Conservation (phyloP, 371 early-diverging fungal genomes). For the Mortierella sp. region DNA sequence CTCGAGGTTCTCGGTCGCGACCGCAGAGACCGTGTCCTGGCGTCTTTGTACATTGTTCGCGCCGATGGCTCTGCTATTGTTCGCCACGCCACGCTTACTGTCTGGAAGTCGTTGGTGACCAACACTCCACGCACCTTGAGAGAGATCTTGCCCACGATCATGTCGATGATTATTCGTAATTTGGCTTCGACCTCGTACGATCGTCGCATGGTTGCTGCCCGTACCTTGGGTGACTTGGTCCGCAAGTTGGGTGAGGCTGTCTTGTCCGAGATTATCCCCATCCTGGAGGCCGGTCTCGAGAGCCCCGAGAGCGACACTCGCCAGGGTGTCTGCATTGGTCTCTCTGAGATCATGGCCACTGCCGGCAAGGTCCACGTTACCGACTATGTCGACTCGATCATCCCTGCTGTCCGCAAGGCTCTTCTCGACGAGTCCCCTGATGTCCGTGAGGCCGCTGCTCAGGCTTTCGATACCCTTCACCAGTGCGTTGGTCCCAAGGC, state of each 20-base stretch:
- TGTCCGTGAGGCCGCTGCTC: conserved; percentile 96
- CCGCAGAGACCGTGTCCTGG: conserved; percentile 88
- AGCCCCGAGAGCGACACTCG: conserved; percentile 77
- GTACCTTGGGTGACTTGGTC: conserved; percentile 95
- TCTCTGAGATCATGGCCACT: conserved; percentile 91
- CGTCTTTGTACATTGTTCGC: conserved; percentile 94
- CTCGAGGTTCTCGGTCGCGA: conserved; percentile 89
- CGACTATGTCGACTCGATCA: conserved; percentile 88
- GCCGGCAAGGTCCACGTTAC: conserved; percentile 86
- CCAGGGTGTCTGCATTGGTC: conserved; percentile 94
- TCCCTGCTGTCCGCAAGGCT: conserved; percentile 86
- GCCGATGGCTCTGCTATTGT: conserved; percentile 88
- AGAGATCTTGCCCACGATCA: conserved; percentile 91
- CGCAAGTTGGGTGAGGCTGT: conserved; percentile 95
- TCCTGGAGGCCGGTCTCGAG: conserved; percentile 85
- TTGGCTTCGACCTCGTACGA: conserved; percentile 83
- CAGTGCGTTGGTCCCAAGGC: conserved; percentile 91
- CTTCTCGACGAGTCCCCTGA: conserved; percentile 82
- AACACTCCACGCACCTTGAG: conserved; percentile 98
- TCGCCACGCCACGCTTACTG: conserved; percentile 83
- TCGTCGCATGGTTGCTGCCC: conserved; percentile 86
- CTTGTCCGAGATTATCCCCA: conserved; percentile 89
- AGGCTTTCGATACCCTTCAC: conserved; percentile 94
- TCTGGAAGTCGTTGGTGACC: conserved; percentile 96
- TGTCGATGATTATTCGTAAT: conserved; percentile 87